Conservation (phyloP, 2,329 filamentous ascomycete genomes). For the Talaromyces sp. region DNA sequence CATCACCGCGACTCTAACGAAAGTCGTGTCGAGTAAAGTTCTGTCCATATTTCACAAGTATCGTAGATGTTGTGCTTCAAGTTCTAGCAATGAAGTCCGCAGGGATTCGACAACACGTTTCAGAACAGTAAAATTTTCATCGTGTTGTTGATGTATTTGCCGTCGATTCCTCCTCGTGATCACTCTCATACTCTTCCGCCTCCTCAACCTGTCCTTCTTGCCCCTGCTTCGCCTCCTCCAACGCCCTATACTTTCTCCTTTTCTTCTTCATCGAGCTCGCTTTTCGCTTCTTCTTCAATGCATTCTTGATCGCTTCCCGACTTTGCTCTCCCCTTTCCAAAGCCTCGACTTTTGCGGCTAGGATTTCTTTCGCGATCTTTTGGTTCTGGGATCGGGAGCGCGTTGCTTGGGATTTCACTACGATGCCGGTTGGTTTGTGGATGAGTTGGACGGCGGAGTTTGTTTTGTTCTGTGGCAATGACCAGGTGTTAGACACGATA, state of each 20-base stretch:
- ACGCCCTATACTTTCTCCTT: conserved; percentile 42
- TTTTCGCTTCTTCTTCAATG: conserved; percentile 67
- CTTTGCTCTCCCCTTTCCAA: conserved; percentile 69
- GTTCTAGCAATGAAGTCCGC: not conserved
- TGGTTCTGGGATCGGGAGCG: conserved; percentile 83
- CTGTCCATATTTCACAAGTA: not conserved
- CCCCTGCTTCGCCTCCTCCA: conserved; percentile 29
- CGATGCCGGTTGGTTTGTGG: conserved; percentile 83
- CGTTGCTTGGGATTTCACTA: conserved; percentile 91
- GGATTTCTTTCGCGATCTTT: conserved; percentile 72
- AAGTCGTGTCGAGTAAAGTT: not conserved
- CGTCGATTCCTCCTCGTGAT: not conserved
- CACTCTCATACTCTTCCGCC: conserved; percentile 7
- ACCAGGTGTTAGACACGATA: not conserved
- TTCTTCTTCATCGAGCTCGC: conserved; percentile 45
- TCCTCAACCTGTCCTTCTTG: conserved; percentile 13
- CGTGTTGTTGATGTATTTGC: not conserved
- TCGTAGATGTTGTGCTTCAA: not conserved
- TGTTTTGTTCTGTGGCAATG: conserved; percentile 72
- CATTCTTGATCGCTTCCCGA: conserved; percentile 76
- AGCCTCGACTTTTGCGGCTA: conserved; percentile 75
- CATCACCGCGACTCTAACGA: not conserved
- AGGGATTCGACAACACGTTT: not conserved
- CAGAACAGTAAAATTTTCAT: not conserved
- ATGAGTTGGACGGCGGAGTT: conserved; percentile 90